A percentile compares a stretch with the other conserved stretches of the same genome.
Evolutionary conservation across 352 stramenopile species (phyloP).

Genomic region (Poterioochromonas sp.): DNA sequence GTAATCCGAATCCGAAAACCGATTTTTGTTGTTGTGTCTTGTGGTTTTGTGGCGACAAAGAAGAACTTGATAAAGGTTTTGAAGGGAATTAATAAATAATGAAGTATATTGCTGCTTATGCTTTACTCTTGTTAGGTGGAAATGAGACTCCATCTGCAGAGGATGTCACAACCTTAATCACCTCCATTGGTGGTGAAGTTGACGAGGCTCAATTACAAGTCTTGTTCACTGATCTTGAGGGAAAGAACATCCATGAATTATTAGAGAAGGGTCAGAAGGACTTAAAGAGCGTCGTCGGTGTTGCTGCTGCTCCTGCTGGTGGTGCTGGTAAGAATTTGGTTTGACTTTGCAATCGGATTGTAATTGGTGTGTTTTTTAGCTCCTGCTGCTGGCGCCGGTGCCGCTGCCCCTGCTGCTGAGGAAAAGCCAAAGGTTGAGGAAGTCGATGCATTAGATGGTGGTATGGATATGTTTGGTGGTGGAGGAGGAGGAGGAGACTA

Average conservation of each 20-base stretch:
- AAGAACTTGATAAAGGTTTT: not conserved
- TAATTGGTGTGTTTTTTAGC: not conserved
- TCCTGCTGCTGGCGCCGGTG: not conserved
- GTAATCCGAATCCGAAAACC: not conserved
- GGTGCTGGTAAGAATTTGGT: not conserved
- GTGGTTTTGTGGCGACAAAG: not conserved
- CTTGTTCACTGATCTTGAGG: not conserved
- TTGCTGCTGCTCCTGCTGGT: not conserved
- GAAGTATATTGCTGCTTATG: slow-evolving; percentile 22
- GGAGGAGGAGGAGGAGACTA: slow-evolving; percentile 16
- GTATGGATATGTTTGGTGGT: slow-evolving; percentile 36
- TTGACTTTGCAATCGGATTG: not conserved
- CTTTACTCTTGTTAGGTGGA: slow-evolving; percentile 4
- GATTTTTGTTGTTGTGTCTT: not conserved
- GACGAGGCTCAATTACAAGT: not conserved
- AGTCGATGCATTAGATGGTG: slow-evolving; percentile 31
- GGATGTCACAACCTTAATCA: slow-evolving; percentile 5
- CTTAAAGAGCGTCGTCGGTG: not conserved
- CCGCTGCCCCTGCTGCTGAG: slow-evolving; percentile 1
- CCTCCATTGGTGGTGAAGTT: slow-evolving; percentile 2
- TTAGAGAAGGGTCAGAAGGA: not conserved
- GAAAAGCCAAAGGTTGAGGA: slow-evolving; percentile 32
- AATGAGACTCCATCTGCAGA: slow-evolving; percentile 6
- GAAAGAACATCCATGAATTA: slow-evolving; percentile 9
- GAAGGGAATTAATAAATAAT: not conserved